Evolutionary conservation across 805 yeast species (phyloP), one percentile per base, ranked within the genome.

Genomic region (Ascoidea asiatica): DNA sequence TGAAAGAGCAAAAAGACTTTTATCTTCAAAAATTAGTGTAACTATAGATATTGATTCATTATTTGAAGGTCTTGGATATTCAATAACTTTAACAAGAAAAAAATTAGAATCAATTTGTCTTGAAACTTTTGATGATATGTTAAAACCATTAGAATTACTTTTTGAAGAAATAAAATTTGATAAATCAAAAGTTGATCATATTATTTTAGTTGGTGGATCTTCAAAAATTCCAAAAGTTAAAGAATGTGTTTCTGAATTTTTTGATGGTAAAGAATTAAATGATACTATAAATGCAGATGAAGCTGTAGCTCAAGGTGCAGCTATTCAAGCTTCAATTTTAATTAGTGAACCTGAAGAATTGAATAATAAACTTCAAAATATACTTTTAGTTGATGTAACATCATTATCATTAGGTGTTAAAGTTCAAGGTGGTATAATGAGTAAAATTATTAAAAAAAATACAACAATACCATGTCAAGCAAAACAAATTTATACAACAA

Each of bases 381-480:
- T 90, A 64, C n/a, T n/a, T n/a, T 76, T 89, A 62, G 78, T 90
- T 64, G 97, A 89, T 77, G 97, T 89, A 66, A 94, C 97, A 60
- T 97, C 97, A 68, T 77, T 89, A 64, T 89, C 97, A 45, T 67
- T 88, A 58, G 97, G 97, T 80, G 88, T 89, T 69, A 97, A 89
- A 75, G 89, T 96, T 56, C 96, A 96, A 60, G 97, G 97, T 76
- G 97, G 97, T 79, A 89, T 88, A 70, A 88, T 89, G 95, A 89
- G 96, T 67, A 86, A 86, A 73, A 80, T 89, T 71, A 89, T 88
- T 60, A 95, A 95, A 69, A 81, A 96, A 75, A 88, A 88, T 79
- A 82, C 95, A 46, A 87, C 96, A 50, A 87, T 89, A 57, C 97
- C 97, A 69, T 85, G 95, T 67, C 88, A 88, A 80, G 89, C 89